A percentile compares a stretch with the other conserved stretches of the same genome.
These are phyloP conservation scores for Solanum paucissectum DNA, from an alignment of 257 asterid species.

Conservation along the genomic window DNA sequence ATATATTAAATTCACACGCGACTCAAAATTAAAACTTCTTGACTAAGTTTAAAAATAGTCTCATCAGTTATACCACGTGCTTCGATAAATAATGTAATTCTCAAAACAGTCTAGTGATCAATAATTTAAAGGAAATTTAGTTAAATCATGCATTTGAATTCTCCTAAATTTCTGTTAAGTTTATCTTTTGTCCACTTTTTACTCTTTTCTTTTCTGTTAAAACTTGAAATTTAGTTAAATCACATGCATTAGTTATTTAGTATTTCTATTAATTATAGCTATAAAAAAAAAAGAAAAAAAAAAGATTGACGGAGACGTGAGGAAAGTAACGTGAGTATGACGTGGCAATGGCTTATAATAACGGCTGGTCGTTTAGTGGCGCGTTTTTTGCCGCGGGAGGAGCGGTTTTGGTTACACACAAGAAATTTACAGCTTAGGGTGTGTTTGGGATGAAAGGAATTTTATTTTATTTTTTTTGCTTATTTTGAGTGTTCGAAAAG, in stretches of 20 bases:
- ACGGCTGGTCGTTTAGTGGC: constrained; percentile 33
- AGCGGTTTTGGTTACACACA: neutral
- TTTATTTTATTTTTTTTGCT: too few species aligned
- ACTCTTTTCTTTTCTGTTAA: neutral
- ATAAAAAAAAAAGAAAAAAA: neutral
- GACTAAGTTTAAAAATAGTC: neutral
- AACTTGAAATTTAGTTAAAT: neutral
- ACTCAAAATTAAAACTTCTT: neutral
- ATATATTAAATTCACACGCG: fast-evolving
- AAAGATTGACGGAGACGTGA: constrained; percentile 23
- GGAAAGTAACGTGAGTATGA: constrained; percentile 31
- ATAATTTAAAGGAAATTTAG: neutral
- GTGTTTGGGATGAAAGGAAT: neutral
- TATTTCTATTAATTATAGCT: neutral
- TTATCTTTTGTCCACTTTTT: neutral
- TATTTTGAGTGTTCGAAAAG: neutral
- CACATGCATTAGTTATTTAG: neutral
- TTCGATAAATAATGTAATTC: neutral
- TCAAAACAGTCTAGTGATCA: neutral
- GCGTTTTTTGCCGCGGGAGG: constrained; percentile 17
- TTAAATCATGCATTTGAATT: neutral
- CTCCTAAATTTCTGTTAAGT: neutral
- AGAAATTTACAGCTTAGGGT: neutral
- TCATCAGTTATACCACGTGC: too few species aligned
- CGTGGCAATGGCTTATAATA: constrained; percentile 23